Base-by-base conservation (phyloP, 805 yeast genomes). In the Starmerella cellae region DNA sequence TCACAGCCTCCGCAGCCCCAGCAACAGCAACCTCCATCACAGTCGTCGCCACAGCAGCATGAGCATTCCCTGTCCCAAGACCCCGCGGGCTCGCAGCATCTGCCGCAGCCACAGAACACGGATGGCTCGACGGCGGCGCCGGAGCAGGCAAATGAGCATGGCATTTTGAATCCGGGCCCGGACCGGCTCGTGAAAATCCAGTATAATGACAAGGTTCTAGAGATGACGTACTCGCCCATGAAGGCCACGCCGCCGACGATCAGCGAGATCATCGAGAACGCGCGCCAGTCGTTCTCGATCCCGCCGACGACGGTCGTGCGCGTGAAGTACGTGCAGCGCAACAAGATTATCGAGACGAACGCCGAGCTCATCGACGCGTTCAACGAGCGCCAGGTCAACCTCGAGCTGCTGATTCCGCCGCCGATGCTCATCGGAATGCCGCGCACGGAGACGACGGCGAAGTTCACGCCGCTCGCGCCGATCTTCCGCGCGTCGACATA, bases 181-280 rank as follows among this genome's bases (percentile, higher is more conserved):
- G 57, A 53, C 42, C 49, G 58, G 27, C 52, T 56, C 16, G 62
- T 59, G 23, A 59, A 62, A 16, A 45, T 62, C 14, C 47, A 56
- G 27, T 62, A 51, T 45, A 48, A 50, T 49, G 51, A 48, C 41
- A 47, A 50, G 34, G 43, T 43, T 22, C 69, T 85, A 41, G 71
- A 76, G 35, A 79, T 87, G 54, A 70, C 74, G 3, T 87, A 71
- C 58, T 74, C 81, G 13, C 68, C 75, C 4, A 60, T 67, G 37
- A 73, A 75, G 48, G 73, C 79, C 35, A 79, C 94, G 0, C 79
- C 93, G 5, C 97, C 97, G 2, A 78, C 91, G 0, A 63, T 77
- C 31, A 55, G 69, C 23, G 97, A 87, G 60, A 61, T 87, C n/a
- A 53, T 84, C 11, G 82, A 80, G 43, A 85, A 84, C 56, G 84